These are phyloP conservation scores for Quambalaria eucalypti DNA, from an alignment of 1,284 basidiomycete genomes.

Conservation along the genomic window DNA sequence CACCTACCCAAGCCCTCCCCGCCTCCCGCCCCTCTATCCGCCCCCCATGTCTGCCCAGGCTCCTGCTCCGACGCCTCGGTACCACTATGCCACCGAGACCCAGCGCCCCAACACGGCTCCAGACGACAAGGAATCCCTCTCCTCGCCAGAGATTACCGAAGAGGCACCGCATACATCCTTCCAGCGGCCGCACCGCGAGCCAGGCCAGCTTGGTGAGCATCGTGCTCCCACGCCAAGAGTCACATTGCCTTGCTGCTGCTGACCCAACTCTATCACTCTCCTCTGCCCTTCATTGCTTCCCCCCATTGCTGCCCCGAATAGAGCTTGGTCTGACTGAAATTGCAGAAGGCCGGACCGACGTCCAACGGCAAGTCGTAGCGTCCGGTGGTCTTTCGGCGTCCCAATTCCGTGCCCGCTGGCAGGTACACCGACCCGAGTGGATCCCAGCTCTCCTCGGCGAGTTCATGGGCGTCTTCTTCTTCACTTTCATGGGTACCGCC, in stretches of 20 bases:
- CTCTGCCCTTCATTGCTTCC: neutral
- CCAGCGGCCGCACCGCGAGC: conserved; percentile 2
- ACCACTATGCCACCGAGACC: neutral
- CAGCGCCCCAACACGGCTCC: too few relatives aligned
- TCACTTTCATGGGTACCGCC: conserved; percentile 2
- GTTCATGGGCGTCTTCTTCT: conserved; percentile 2
- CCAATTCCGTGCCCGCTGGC: conserved; percentile 4
- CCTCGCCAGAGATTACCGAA: neutral
- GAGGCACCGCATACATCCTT: neutral
- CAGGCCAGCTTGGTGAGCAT: conserved; percentile 1
- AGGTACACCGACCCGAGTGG: neutral
- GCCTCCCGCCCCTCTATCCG: too few relatives aligned
- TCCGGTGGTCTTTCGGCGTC: conserved; percentile 2
- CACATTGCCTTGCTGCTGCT: neutral
- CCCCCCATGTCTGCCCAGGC: too few relatives aligned
- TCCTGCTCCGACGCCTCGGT: neutral
- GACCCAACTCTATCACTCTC: neutral
- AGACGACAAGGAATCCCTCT: neutral
- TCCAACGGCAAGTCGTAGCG: conserved; percentile 13
- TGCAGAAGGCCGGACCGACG: conserved; percentile 21
- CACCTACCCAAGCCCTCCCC: too few relatives aligned
- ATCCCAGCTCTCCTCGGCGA: conserved; percentile 1
- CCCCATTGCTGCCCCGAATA: neutral
- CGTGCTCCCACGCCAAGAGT: neutral
- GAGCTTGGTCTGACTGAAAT: conserved; percentile 52